Evolutionary conservation across 305 asterid species (phyloP).

Genomic region (Fraxinus latifolia): DNA sequence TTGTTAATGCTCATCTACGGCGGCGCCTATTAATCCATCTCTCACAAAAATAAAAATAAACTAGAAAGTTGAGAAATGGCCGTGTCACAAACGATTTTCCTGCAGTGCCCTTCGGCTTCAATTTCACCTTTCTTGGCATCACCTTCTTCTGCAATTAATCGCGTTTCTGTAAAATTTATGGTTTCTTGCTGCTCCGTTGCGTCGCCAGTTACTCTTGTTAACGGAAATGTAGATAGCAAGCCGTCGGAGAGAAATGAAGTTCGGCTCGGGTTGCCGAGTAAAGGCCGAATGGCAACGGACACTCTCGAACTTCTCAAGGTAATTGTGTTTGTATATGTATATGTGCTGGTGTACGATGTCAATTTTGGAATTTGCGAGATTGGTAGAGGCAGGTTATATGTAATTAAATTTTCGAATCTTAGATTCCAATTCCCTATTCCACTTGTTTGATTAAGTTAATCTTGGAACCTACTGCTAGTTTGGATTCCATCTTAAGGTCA

Average conservation of each 20-base stretch:
- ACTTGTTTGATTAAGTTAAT: neutral
- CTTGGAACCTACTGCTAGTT: neutral
- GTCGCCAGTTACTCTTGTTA: constrained; percentile 43
- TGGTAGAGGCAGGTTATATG: neutral
- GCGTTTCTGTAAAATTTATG: constrained; percentile 45
- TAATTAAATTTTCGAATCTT: neutral
- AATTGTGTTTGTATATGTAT: neutral
- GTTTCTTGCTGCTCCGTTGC: constrained; percentile 51
- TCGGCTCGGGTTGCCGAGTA: constrained; percentile 82
- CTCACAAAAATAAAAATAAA: neutral
- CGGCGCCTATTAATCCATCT: too few relatives aligned
- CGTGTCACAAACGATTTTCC: constrained; percentile 34
- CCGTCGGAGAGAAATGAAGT: constrained; percentile 46
- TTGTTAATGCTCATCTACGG: too few relatives aligned
- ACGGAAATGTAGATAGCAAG: constrained; percentile 46
- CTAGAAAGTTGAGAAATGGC: constrained; percentile 19
- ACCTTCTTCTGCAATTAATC: constrained; percentile 19
- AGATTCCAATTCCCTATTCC: neutral
- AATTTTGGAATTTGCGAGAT: neutral
- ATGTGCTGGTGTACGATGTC: neutral
- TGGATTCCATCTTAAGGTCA: neutral
- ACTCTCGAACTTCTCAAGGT: constrained; percentile 82
- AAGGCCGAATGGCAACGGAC: constrained; percentile 81
- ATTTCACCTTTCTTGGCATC: constrained; percentile 23
- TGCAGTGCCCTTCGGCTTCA: constrained; percentile 37